phyloP scores from a whole-genome alignment of 2,329 filamentous ascomycete species.

The Dothiorella sarmentorum region DNA sequence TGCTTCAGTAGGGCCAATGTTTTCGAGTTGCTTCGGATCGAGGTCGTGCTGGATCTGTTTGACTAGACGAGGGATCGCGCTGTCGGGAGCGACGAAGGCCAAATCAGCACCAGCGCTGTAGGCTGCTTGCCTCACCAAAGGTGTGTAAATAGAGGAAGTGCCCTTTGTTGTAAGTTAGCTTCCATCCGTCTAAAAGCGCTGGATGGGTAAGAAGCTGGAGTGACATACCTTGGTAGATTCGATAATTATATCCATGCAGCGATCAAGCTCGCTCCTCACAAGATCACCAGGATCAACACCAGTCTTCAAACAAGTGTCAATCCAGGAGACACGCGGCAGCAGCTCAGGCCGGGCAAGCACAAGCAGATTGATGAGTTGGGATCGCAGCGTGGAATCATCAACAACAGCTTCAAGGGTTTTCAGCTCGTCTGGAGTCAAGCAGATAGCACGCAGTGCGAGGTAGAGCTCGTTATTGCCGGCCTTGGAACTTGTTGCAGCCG shows the following conservation, averaged over 20 bases:
- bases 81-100: constrained; percentile 86
- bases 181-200: no score
- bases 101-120: constrained; percentile 85
- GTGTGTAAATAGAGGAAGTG: constrained; percentile 22
- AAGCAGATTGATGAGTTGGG: constrained; percentile 72
- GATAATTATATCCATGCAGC: constrained; percentile 66
- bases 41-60: constrained; percentile 72
- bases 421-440: constrained; percentile 53
- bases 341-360: constrained; percentile 76
- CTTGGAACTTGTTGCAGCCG: constrained; percentile 63
- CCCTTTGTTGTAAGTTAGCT: constrained; percentile 22
- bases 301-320: constrained; percentile 76
- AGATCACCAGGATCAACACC: constrained; percentile 80
- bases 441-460: constrained; percentile 60
- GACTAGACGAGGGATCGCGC: constrained; percentile 72
- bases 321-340: constrained; percentile 79
- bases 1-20: constrained; percentile 80
- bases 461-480: constrained; percentile 63
- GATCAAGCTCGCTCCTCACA: constrained; percentile 60
- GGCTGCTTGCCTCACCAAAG: constrained; percentile 62
- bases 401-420: constrained; percentile 43
- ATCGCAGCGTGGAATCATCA: constrained; percentile 54
- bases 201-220: no score
- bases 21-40: constrained; percentile 63
- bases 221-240: constrained; percentile 52